Conservation (phyloP, 179 eudicot species). For the Silene coronaria region DNA sequence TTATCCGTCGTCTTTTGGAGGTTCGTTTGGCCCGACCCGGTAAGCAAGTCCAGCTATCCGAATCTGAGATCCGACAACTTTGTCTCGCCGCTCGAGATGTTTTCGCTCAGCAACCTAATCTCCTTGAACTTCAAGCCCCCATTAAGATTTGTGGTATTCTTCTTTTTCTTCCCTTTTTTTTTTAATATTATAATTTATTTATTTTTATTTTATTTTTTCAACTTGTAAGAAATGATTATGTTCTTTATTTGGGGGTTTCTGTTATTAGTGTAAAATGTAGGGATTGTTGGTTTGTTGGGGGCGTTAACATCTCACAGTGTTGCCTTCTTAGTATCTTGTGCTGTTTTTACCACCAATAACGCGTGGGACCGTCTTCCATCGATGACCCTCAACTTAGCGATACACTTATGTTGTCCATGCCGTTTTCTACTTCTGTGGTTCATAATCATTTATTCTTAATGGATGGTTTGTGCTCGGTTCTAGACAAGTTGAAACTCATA, state of each 20-base stretch:
- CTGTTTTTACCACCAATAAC: too few relatives aligned
- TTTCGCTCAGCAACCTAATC: constrained; percentile 67
- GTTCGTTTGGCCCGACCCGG: constrained; percentile 73
- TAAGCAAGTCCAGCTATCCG: constrained; percentile 67
- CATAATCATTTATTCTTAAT: neutral
- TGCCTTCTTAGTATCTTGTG: too few relatives aligned
- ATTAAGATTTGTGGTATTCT: constrained; percentile 73
- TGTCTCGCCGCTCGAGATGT: constrained; percentile 72
- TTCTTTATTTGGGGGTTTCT: too few relatives aligned
- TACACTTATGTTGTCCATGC: neutral
- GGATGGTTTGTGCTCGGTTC: neutral
- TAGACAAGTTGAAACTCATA: neutral
- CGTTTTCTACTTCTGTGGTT: neutral
- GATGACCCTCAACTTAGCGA: too few relatives aligned
- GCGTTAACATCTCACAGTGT: too few relatives aligned
- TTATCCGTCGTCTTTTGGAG: constrained; percentile 64
- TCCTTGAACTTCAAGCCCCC: constrained; percentile 82
- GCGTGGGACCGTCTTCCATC: too few relatives aligned
- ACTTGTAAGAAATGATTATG: too few relatives aligned
- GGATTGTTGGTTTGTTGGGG: too few relatives aligned
- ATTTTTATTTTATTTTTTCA: too few relatives aligned
- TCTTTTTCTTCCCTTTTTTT: neutral
- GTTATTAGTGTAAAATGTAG: too few relatives aligned
- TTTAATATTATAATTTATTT: too few relatives aligned
- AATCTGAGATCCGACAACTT: constrained; percentile 85